Base-by-base conservation (phyloP, 208 protist genomes). In the Leptomonas seymouri region DNA sequence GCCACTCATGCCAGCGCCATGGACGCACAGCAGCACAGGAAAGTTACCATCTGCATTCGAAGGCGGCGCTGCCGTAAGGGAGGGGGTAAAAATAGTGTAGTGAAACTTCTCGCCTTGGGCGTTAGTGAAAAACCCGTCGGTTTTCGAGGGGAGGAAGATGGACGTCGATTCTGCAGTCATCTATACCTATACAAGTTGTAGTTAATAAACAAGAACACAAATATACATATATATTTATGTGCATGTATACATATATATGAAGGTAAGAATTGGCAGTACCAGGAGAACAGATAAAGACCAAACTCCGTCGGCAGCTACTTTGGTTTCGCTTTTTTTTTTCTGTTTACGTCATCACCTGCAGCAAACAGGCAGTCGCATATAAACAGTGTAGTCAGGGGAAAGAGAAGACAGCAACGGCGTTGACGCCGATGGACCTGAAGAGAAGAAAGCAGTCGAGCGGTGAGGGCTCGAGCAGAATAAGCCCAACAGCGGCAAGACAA, bases 1-100 rank as follows among this genome's bases (percentile, higher is more conserved):
- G 30, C 79, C 77, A 70, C 85, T 87, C 82, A 96, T 91, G 18
- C 94, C 94, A 12, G 90, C 94, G 21, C 94, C 94, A 74, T 98
- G 94, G 23, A 97, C 78, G 67, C 91, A 96, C 16, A 98, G 81
- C 0, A 98, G 68, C n/a, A 94, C 81, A 16, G 88, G 86, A 14
- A 58, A 39, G 41, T 34, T 72, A 15, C 54, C 55, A 42, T 48
- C 55, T 27, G 34, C 57, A 48, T 58, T 55, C 15, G 39, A 9
- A 34, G 65, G 70, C 48, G 51, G 49, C n/a, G 41, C 63, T 51
- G 42, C 9, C 3, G 14, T 65, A 23, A 53, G 28, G 11, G 50
- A 31, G 3, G 82, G 77, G 5, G 71, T 60, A 62, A 89, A 88
- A 44, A 82, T 39, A 23, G 74, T 72, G 55, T 87, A 65, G 66